Base-by-base conservation (phyloP, 371 early-diverging fungal species). In the Coemansia sp. region DNA sequence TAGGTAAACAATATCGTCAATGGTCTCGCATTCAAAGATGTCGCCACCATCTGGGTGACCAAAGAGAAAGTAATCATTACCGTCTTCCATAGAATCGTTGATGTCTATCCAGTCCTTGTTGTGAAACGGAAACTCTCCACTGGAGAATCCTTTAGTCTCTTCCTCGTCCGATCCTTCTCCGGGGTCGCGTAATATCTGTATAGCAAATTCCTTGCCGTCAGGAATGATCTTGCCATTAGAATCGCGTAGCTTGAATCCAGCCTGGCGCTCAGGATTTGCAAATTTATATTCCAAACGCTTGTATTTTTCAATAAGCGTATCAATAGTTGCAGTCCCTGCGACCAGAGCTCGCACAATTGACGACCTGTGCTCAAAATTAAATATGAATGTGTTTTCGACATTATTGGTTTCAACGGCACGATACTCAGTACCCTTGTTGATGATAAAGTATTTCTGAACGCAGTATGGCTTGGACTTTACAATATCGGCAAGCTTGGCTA, bases 211-310 rank as follows among this genome's bases (percentile, higher is more conserved):
- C 16, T 62, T 52, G 18, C 51, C 51, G 12, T 62, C 62, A 8
- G 33, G 14, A 51, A 62, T 23, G 3, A 42, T 18, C 5, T 51
- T 20, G 8, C 62, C 62, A 23, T 51, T 21, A 3, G 9, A 2
- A 20, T 62, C 62, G 23, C 48, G 33, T 21, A 62, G 62, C 23
- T 51, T 62, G 20, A 62, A 62, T 16, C 21, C 52, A 20, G 62
- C 11, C 30, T 33, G 51, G 11, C 62, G 62, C 52, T 62, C 52
- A 9, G 51, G 62, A 3, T 61, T 61, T 11, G 50, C 23, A n/a
- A 25, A 48, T 6, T 48, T 61, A 3, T 26, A 2, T n/a, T 55
- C 55, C 28, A 55, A 16, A 1, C 5, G 2, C 30, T 18, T 26
- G n/a, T 61, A 47, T 23, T 61, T 48, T n/a, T 61, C 61, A 14